These are phyloP conservation scores for Immersiella caudata DNA, from an alignment of 495 filamentous ascomycete genomes.

Conservation along the genomic window DNA sequence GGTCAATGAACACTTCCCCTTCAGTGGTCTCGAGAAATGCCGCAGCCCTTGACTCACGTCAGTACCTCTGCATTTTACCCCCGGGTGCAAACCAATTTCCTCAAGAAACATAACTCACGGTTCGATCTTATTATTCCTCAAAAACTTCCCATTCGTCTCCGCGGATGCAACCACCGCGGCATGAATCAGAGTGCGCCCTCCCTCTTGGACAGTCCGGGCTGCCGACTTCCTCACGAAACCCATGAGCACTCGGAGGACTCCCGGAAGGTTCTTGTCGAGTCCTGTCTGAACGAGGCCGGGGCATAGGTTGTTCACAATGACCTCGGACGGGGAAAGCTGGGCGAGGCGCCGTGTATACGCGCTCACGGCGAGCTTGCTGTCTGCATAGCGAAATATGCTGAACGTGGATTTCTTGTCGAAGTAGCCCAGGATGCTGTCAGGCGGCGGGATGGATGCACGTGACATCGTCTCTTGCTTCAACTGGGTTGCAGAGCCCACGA, in stretches of 20 bases:
- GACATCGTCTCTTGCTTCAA: not conserved
- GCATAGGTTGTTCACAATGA: slow-evolving; percentile 10
- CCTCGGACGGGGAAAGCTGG: not conserved
- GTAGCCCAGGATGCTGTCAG: not conserved
- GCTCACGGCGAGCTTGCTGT: not conserved
- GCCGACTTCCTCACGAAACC: not conserved
- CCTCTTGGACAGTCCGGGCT: slow-evolving; percentile 10
- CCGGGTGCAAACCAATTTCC: too few species aligned
- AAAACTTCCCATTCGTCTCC: slow-evolving; percentile 13
- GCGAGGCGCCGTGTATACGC: not conserved
- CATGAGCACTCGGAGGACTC: not conserved
- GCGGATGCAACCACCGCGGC: not conserved
- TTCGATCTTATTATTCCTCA: not conserved
- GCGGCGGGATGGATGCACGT: not conserved
- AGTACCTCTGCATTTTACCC: too few species aligned
- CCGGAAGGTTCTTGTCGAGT: slow-evolving; percentile 6
- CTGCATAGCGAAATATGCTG: not conserved
- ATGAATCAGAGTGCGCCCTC: slow-evolving; percentile 9
- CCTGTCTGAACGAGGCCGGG: slow-evolving; percentile 6
- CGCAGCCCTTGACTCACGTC: not conserved
- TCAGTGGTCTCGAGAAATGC: not conserved
- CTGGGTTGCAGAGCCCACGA: slow-evolving; percentile 6
- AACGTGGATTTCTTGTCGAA: not conserved
- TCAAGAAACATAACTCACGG: too few species aligned
- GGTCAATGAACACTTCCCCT: not conserved